These are phyloP conservation scores for Aspergillus arachidicola DNA, from an alignment of 2,329 filamentous ascomycete genomes.

Conservation along the genomic window DNA sequence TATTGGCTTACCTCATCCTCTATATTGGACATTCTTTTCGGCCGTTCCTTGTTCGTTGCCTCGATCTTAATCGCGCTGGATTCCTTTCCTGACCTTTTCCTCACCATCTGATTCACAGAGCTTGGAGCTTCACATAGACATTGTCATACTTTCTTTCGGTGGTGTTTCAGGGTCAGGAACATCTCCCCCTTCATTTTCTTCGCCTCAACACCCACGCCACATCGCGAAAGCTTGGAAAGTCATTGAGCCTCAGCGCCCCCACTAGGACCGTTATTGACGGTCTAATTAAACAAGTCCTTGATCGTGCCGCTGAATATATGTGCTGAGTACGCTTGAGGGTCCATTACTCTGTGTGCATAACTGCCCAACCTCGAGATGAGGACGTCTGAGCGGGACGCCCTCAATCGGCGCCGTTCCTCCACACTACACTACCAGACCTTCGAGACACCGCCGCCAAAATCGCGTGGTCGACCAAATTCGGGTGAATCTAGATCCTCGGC, in stretches of 20 bases:
- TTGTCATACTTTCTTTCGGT: not conserved
- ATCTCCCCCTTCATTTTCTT: not conserved
- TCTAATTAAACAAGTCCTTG: not conserved
- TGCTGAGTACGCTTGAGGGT: not conserved
- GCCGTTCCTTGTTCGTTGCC: not conserved
- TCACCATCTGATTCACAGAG: not conserved
- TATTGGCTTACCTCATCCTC: constrained; percentile 1
- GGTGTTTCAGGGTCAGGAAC: not conserved
- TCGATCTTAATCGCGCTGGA: not conserved
- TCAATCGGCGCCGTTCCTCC: constrained; percentile 45
- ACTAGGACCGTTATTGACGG: not conserved
- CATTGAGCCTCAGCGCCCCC: constrained; percentile 6
- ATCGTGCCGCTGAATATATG: not conserved
- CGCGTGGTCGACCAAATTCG: constrained; percentile 47
- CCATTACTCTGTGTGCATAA: not conserved
- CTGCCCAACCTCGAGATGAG: constrained; percentile 25
- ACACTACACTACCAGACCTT: constrained; percentile 54
- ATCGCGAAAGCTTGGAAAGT: constrained; percentile 6
- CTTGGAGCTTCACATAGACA: not conserved
- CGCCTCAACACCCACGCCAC: constrained; percentile 3
- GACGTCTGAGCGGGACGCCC: constrained; percentile 30
- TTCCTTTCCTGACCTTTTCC: not conserved
- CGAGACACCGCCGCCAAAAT: constrained; percentile 50
- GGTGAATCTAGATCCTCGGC: constrained; percentile 44
- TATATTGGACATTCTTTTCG: not conserved